Conservation (phyloP, 371 early-diverging fungal genomes). For the Circinella umbellata region DNA sequence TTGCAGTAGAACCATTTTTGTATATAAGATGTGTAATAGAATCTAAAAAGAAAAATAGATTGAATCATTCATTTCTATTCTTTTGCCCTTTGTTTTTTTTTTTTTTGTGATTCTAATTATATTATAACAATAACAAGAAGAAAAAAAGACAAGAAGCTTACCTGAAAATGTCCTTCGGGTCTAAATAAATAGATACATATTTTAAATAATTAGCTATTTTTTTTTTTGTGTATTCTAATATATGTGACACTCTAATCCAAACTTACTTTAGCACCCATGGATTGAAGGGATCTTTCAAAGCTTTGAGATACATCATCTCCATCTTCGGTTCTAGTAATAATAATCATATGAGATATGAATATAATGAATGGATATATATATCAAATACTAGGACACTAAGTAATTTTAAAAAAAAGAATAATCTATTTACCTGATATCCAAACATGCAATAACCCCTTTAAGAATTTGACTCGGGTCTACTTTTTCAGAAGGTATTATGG, state of each 20-base stretch:
- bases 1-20: constrained; percentile 52
- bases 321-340: constrained; percentile 48
- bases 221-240: not conserved
- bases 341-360: not conserved
- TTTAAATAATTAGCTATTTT: not conserved
- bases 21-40: constrained; percentile 50
- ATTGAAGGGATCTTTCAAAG: constrained; percentile 46
- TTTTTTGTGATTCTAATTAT: too few species aligned
- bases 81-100: too few species aligned
- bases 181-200: not conserved
- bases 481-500: not conserved
- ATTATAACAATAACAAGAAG: not conserved
- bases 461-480: constrained; percentile 29
- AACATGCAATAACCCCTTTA: constrained; percentile 46
- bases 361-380: not conserved
- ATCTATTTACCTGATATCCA: constrained; percentile 43
- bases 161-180: constrained; percentile 38
- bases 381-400: too few species aligned
- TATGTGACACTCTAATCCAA: not conserved
- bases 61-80: too few species aligned
- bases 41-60: too few species aligned
- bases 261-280: constrained; percentile 53
- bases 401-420: not conserved
- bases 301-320: constrained; percentile 53
- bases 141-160: constrained; percentile 3